Conservation (phyloP, 139 green algal species). For the Medakamo hakoo region DNA sequence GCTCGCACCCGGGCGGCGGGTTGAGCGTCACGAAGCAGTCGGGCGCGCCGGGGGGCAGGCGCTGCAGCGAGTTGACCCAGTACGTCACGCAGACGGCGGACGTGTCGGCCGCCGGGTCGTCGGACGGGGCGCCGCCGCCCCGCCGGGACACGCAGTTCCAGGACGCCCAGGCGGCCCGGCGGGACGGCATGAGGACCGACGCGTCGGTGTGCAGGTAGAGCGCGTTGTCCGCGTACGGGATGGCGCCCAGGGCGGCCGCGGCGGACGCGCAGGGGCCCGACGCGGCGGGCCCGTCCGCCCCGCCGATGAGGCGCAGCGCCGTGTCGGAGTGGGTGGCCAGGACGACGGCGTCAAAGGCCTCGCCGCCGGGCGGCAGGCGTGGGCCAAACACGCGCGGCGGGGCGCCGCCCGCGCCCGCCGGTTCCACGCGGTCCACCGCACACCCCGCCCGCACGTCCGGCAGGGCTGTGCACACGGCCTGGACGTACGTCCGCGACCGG, state of each 20-base stretch:
- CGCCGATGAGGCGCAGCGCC: constrained; percentile 46
- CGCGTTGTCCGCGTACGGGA: constrained; percentile 72
- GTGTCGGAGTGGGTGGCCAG: constrained; percentile 75
- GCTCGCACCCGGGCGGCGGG: constrained; percentile 37
- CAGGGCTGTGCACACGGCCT: constrained; percentile 46
- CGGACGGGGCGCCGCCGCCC: background rate
- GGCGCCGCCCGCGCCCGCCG: no score
- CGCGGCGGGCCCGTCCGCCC: no score
- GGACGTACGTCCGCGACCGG: constrained; percentile 59
- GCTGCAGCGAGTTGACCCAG: constrained; percentile 77
- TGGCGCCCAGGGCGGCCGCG: constrained; percentile 40
- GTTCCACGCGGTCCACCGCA: constrained; percentile 23
- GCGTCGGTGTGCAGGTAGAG: constrained; percentile 75
- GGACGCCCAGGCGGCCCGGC: constrained; percentile 50
- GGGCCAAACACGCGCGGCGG: no score
- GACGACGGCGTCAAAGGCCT: constrained; percentile 60
- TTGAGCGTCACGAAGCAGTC: constrained; percentile 90
- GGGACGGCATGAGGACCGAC: constrained; percentile 63
- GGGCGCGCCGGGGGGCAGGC: constrained; percentile 42
- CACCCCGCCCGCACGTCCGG: constrained; percentile 44
- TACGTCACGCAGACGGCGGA: constrained; percentile 74
- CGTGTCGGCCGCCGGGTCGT: no score
- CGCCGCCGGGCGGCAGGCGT: background rate
- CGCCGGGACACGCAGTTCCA: constrained; percentile 75
- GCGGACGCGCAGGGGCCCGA: constrained; percentile 1